These are phyloP conservation scores for Neoarthrinium moseri DNA, from an alignment of 2,329 filamentous ascomycete species.

Conservation along the genomic window DNA sequence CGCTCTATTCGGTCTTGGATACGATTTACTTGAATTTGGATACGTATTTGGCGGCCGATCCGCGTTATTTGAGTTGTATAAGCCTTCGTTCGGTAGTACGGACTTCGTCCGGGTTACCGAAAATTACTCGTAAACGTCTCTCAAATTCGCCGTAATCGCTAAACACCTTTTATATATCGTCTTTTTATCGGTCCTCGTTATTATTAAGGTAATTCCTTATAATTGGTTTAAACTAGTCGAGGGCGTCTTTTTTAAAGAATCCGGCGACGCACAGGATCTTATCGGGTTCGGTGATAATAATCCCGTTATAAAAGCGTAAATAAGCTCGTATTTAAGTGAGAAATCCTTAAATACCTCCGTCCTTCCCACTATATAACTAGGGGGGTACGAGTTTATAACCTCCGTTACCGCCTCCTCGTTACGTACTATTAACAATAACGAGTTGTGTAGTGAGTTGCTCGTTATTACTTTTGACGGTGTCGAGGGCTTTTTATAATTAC, in stretches of 20 bases:
- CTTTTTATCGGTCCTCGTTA: background rate
- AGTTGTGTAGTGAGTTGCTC: background rate
- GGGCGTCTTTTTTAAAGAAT: background rate
- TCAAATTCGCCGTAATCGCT: background rate
- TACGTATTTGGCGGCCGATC: background rate
- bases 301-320: background rate
- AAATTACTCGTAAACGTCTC: background rate
- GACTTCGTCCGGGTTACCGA: background rate
- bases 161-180: background rate
- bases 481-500: background rate
- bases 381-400: background rate
- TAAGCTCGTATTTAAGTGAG: background rate
- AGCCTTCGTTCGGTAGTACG: background rate
- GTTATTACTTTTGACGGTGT: background rate
- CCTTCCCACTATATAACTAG: background rate
- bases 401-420: background rate
- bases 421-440: background rate
- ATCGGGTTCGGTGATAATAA: background rate
- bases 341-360: background rate
- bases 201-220: conserved; percentile 1
- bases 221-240: background rate
- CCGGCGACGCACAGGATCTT: background rate
- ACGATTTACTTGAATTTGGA: background rate
- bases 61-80: background rate
- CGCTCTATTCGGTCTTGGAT: background rate